Base-by-base conservation (phyloP, 2,329 filamentous ascomycete genomes). In the Ceratocystiopsis brevicomis region DNA sequence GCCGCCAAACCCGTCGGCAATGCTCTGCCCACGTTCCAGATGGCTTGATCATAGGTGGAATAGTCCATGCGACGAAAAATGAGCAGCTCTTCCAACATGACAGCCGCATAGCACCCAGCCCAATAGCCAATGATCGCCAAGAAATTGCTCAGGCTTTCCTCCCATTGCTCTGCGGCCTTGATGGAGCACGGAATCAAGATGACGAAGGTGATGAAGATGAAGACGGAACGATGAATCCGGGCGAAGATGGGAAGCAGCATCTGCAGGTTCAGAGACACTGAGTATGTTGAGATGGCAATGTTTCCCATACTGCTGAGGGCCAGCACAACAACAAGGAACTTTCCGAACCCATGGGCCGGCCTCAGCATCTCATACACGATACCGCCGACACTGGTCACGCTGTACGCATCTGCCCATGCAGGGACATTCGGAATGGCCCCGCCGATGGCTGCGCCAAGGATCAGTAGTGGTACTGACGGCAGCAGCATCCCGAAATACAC, bases 101-200 rank as follows among this genome's bases (percentile, higher is more conserved):
- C 67, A 10, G 64, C 64, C 10, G 69, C 61, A 41, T 69, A 74
- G 2, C 68, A 65, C 0, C 68, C 68, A 0, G 68, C 69, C 69
- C 70, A 75, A 56, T 75, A 75, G 3, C 65, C 69, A 44, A 74
- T 73, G 9, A 75, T 56, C 0, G 68, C 62, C 37, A 75, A 58
- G 47, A 74, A 71, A 50, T 74, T 73, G 51, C 68, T 62, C 21
- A 78, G 59, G 49, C 66, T 73, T 47, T 62, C 55, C 53, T 76
- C 73, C 59, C 78, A 78, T 44, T 65, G 59, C 40, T 60, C 59
- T 2, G 72, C 68, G 0, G 73, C 73, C 42, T 60, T 61, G 45
- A 78, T 65, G 14, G 69, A 64, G 36, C 74, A 64, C 2, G 71
- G 70, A 45, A 79, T 76, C 50, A 76, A 65, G 49, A 78, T 64